phyloP scores from a whole-genome alignment of 1,284 basidiomycete species.

The Inonotus obliquus region DNA sequence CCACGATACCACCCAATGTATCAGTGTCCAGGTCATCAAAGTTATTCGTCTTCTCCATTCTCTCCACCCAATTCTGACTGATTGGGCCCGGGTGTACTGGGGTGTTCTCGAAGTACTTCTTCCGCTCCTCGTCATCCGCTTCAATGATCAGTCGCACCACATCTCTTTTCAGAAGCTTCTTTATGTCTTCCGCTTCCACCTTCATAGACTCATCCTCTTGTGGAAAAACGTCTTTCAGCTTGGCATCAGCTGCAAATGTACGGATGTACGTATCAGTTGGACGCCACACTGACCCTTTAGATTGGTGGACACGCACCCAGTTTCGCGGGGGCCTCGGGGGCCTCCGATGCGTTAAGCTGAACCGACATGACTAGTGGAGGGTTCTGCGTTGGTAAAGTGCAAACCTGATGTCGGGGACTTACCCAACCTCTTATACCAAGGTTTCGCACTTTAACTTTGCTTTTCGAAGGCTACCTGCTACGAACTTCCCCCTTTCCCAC shows the following conservation, averaged over 20 bases:
- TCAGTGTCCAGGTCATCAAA: background rate
- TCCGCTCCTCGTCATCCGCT: background rate
- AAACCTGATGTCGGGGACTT: too few species aligned
- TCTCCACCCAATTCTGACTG: background rate
- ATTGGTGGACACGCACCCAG: background rate
- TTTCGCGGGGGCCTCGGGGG: background rate
- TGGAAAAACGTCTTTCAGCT: background rate
- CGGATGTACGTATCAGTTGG: background rate
- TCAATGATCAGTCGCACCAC: background rate
- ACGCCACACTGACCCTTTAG: background rate
- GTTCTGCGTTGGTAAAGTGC: too few species aligned
- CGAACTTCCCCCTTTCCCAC: background rate
- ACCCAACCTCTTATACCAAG: background rate
- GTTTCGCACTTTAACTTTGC: too few species aligned
- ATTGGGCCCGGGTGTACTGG: too few species aligned
- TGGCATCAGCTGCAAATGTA: background rate
- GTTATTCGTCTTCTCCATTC: background rate
- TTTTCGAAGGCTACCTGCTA: background rate
- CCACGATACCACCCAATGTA: background rate
- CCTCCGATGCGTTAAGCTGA: background rate
- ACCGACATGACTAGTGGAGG: background rate
- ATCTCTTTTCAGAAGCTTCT: background rate
- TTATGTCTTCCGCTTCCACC: too few species aligned
- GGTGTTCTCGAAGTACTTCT: background rate
- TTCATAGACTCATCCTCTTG: too few species aligned